Base-by-base conservation (phyloP, 148 eudicot species). In the Gaultheria prostrata region DNA sequence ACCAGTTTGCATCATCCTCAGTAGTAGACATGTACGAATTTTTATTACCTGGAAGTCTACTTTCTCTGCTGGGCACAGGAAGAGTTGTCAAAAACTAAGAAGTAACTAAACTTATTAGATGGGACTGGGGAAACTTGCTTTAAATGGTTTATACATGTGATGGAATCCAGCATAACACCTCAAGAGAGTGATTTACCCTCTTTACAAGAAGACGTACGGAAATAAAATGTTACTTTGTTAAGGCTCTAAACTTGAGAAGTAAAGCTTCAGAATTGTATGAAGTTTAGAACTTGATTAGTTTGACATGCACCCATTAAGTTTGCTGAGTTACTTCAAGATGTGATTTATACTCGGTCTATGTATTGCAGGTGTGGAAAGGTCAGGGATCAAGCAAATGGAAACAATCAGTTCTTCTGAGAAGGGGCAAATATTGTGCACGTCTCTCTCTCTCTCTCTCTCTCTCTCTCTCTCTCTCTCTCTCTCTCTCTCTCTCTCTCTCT, bases 341-440 rank as follows among this genome's bases (percentile, higher is more conserved):
- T n/a, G 2, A 69, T 9, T 28, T 67, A 13, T 30, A 50, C 35
- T n/a, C 15, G 12, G 54, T 50, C 79, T 77, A 39, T 88, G 51
- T 83, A n/a, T 73, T 80, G 61, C 85, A 97, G 99, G 93, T 97
- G 17, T 97, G 99, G 99, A 94, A 93, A 89, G 99, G 99, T 35
- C 95, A 92, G 87, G 99, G 99, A 85, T 92, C 94, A 69, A 90
- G 98, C 86, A 97, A 97, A 92, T 97, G 98, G 99, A 97, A 90
- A 85, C 93, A 97, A 56, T 85, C 75, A 92, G 93, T 85, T 88
- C 88, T 81, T 89, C 45, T 45, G 98, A 94, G 89, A 94, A 91
- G 88, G 99, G 98, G 43, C 89, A 94, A 87, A 85, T 90, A 30
- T 86, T 94, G 82, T 94, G 97, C 99, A 97, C 96, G 99, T 97